Base-by-base conservation (phyloP, 768 basidiomycete genomes). In the Mycena olivaceomarginata region DNA sequence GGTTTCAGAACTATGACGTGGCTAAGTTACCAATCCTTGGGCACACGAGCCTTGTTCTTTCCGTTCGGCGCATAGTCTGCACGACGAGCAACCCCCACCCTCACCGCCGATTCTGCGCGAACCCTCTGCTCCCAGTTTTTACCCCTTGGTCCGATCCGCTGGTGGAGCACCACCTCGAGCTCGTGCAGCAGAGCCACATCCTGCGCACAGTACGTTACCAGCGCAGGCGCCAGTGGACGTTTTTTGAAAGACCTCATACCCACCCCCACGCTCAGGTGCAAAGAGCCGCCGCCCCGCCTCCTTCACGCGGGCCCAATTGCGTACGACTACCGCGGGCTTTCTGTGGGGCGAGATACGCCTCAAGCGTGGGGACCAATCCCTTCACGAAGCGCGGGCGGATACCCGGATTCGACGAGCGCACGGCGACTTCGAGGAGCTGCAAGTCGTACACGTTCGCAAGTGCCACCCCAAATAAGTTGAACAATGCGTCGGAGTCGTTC, bases 401-500 rank as follows among this genome's bases (percentile, higher is more conserved):
- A 6, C 79, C 74, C 8, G 57, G 43, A 8, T 80, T 74, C 53
- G 82, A 82, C 9, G 82, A 74, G 39, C 83, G 82, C 2, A 80
- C 78, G 53, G 85, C 84, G 73, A 84, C 69, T 70, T 86, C 86
- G 66, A 85, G 82, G 46, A 86, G 74, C 69, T 86, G 85, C 18
- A 86, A 59, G 68, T 86, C 86, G 74, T 81, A 82, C 0, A 83
- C 81, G 67, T 84, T 84, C n/a, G 76, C 76, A 11, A 86, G 76
- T 9, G 75, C 75, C 18, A 86, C 72, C 16, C 76, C 77, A 72
- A 84, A 85, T 22, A 84, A 67, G 56, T 85, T 80, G 60, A 70
- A 83, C 18, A 86, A 75, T 0, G 86, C 85, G 62, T 86, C 86
- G 2, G 85, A 82, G 76, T 86, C 86, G 72, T 83, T 84, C 25